Evolutionary conservation across 78 protist genomes (phyloP).

Genomic region (Dictyostelium discoideum): DNA sequence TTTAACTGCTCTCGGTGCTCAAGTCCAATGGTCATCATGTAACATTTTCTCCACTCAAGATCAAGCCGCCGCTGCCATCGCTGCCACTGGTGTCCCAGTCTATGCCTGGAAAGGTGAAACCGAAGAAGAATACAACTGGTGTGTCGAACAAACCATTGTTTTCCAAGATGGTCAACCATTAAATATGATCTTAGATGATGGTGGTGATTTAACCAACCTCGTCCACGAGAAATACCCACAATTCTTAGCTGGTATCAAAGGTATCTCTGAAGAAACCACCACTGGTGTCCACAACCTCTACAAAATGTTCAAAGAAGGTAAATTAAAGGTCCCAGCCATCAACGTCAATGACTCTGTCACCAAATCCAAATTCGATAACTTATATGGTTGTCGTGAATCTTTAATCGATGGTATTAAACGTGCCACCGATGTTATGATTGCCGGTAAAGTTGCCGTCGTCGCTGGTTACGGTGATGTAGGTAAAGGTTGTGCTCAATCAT

Average conservation of each 20-base stretch:
- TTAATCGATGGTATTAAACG: constrained; percentile 99
- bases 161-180: constrained; percentile 88
- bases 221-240: constrained; percentile 95
- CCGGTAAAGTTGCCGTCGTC: constrained; percentile 97
- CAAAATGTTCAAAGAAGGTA: constrained; percentile 91
- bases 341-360: constrained; percentile 99
- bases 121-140: constrained; percentile 98
- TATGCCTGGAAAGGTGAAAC: constrained; percentile 99
- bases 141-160: constrained; percentile 93
- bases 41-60: constrained; percentile 99
- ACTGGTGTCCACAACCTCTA: constrained; percentile 99
- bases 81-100: constrained; percentile 96
- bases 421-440: constrained; percentile 99
- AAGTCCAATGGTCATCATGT: constrained; percentile 98
- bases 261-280: constrained; percentile 99
- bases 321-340: constrained; percentile 98
- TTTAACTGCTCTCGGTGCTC: constrained; percentile 97
- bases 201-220: constrained; percentile 99
- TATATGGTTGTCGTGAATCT: constrained; percentile 99
- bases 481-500: constrained; percentile 98
- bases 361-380: constrained; percentile 99
- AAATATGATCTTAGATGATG: constrained; percentile 98
- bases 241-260: constrained; percentile 87
- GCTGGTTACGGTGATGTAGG: constrained; percentile 99
- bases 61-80: constrained; percentile 99